Percentiles rank a stretch among this genome's conserved stretches.
These are phyloP conservation scores for Cicer judaicum DNA, from an alignment of 306 rosid genomes.

Conservation along the genomic window DNA sequence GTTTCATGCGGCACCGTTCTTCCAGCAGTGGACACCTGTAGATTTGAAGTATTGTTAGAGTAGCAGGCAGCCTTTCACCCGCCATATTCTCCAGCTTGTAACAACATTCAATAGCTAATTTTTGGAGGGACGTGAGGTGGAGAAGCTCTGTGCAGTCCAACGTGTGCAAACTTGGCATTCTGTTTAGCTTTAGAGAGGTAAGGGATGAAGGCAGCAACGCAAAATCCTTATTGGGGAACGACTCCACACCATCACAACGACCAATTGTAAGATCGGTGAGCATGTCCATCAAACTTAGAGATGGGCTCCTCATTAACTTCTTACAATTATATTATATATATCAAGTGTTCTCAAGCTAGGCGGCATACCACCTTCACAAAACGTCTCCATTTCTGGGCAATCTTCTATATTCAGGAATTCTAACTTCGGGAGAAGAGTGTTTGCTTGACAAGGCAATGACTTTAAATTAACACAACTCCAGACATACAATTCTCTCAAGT, in stretches of 20 bases:
- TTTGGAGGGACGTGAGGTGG: neutral
- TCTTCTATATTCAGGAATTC: rapidly evolving
- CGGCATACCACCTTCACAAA: neutral
- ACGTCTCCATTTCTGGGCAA: neutral
- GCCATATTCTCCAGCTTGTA: neutral
- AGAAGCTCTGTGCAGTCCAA: neutral
- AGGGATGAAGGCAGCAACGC: conserved; percentile 10
- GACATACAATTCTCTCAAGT: neutral
- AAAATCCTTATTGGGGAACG: neutral
- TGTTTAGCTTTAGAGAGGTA: rapidly evolving
- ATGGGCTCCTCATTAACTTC: neutral
- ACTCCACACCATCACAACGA: neutral
- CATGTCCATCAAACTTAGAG: neutral
- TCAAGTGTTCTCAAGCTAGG: neutral
- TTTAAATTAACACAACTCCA: neutral
- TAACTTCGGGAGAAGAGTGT: conserved; percentile 10
- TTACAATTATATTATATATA: neutral
- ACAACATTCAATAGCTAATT: rapidly evolving
- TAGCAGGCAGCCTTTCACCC: conserved; percentile 10
- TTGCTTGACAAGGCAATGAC: neutral
- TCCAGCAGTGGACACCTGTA: rapidly evolving
- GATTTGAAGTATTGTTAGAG: neutral
- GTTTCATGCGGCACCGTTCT: neutral
- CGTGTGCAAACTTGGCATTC: neutral
- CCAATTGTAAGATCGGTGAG: neutral